A percentile compares a stretch with the other conserved stretches of the same genome.
These are phyloP conservation scores for Metarhizium brunneum DNA, from an alignment of 2,329 filamentous ascomycete genomes.

Conservation along the genomic window DNA sequence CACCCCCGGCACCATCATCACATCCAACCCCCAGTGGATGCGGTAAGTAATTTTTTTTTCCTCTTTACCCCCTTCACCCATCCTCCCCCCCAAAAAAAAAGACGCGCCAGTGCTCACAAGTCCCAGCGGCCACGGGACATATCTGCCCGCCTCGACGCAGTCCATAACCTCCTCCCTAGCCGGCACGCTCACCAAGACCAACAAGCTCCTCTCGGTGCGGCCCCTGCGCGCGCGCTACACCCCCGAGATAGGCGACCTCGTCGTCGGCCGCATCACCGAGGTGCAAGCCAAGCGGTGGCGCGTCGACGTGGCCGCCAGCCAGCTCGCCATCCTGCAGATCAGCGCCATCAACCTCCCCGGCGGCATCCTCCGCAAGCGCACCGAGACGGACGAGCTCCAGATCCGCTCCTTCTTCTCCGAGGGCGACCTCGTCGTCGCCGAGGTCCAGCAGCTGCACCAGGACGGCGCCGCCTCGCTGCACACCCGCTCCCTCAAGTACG, in stretches of 20 bases:
- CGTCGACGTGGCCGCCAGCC: conserved; percentile 82
- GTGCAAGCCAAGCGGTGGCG: conserved; percentile 93
- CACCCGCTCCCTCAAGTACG: conserved; percentile 85
- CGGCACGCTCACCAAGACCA: conserved; percentile 83
- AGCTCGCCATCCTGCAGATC: conserved; percentile 77
- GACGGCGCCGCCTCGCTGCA: conserved; percentile 85
- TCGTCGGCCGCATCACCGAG: conserved; percentile 87
- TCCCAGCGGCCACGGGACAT: conserved; percentile 82
- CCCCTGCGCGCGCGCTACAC: conserved; percentile 88
- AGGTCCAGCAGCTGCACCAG: conserved; percentile 81
- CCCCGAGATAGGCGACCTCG: conserved; percentile 91
- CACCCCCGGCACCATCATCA: conserved; percentile 83
- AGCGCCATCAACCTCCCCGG: conserved; percentile 91
- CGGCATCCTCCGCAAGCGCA: conserved; percentile 82
- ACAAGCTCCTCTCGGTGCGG: conserved; percentile 89
- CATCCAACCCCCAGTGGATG: conserved; percentile 95
- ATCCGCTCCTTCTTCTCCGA: conserved; percentile 97
- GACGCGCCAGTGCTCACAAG: conserved; percentile 6
- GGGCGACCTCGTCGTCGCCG: conserved; percentile 86
- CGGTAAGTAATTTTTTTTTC: conserved; percentile 35
- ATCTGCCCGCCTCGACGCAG: conserved; percentile 50
- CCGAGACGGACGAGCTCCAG: conserved; percentile 92
- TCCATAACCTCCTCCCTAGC: conserved; percentile 85
- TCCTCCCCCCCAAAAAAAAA: not conserved
- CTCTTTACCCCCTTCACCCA: not conserved